phyloP scores from a whole-genome alignment of 2,329 filamentous ascomycete species.

The Fusarium palustre region DNA sequence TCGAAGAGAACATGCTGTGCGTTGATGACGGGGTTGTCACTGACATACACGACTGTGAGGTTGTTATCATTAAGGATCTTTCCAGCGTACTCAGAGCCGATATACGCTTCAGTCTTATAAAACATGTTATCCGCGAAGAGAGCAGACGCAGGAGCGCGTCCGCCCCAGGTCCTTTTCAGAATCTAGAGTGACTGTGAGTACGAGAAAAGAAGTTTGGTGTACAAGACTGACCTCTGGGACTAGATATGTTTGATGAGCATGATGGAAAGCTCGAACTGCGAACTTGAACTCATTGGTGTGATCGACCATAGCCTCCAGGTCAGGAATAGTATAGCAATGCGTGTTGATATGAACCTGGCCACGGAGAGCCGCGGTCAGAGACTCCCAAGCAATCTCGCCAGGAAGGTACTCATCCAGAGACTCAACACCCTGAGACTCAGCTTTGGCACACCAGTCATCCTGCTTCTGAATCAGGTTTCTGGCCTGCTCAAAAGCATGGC shows the following conservation, averaged over 20 bases:
- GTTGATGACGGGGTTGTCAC: slow-evolving; percentile 76
- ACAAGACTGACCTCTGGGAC: slow-evolving; percentile 68
- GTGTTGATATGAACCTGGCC: slow-evolving; percentile 77
- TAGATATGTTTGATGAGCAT: slow-evolving; percentile 74
- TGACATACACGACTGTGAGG: slow-evolving; percentile 75
- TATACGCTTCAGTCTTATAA: slow-evolving; percentile 76
- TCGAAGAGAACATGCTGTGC: slow-evolving; percentile 77
- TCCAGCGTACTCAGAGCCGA: slow-evolving; percentile 73
- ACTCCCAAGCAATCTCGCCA: slow-evolving; percentile 72
- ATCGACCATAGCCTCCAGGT: slow-evolving; percentile 76
- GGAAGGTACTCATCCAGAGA: slow-evolving; percentile 69
- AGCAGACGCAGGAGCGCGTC: slow-evolving; percentile 66
- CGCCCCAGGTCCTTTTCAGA: slow-evolving; percentile 67
- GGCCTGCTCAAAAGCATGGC: slow-evolving; percentile 75
- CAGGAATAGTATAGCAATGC: slow-evolving; percentile 77
- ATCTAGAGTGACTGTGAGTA: slow-evolving; percentile 52
- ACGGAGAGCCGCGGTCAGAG: slow-evolving; percentile 70
- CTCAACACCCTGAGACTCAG: slow-evolving; percentile 62
- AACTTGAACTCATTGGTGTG: slow-evolving; percentile 80
- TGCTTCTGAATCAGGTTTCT: slow-evolving; percentile 67
- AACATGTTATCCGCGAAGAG: slow-evolving; percentile 79
- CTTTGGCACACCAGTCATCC: slow-evolving; percentile 75
- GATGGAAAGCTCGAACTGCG: slow-evolving; percentile 74
- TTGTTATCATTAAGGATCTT: slow-evolving; percentile 74
- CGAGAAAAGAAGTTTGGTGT: background rate